These are phyloP conservation scores for Obba rivulosa DNA, from an alignment of 768 basidiomycete species.

Conservation along the genomic window DNA sequence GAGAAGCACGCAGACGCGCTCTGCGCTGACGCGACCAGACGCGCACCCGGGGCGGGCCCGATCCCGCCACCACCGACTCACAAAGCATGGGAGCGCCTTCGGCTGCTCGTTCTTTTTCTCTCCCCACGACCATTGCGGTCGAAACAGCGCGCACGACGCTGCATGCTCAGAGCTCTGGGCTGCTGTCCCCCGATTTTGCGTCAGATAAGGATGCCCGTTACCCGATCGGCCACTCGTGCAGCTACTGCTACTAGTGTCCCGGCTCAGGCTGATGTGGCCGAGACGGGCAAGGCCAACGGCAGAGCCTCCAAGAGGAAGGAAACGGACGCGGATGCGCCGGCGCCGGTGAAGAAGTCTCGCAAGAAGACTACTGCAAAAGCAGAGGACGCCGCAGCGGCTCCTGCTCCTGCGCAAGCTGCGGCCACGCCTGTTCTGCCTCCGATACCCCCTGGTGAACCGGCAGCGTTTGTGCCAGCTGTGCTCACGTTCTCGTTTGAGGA, in stretches of 20 bases:
- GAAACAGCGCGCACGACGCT: no score
- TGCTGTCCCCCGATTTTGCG: background rate
- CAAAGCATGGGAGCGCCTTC: no score
- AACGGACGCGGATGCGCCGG: background rate
- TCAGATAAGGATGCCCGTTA: constrained; percentile 15
- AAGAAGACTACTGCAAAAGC: constrained; percentile 4
- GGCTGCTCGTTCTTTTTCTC: no score
- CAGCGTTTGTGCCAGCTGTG: constrained; percentile 55
- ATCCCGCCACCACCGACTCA: no score
- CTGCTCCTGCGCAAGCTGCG: no score
- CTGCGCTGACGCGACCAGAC: no score
- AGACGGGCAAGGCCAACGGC: background rate
- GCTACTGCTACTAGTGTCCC: background rate
- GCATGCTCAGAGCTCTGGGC: no score
- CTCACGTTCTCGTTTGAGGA: constrained; percentile 75
- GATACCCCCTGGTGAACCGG: constrained; percentile 1
- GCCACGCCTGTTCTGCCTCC: background rate
- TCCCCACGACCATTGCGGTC: no score
- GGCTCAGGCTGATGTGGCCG: background rate
- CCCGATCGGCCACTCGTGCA: constrained; percentile 18
- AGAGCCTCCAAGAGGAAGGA: constrained; percentile 4
- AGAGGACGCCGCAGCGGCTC: background rate
- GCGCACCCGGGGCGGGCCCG: no score
- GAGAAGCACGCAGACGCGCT: no score
- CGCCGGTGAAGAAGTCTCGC: constrained; percentile 5